Evolutionary conservation across 495 filamentous ascomycete species (phyloP).

Genomic region (Xylaria nigripes): DNA sequence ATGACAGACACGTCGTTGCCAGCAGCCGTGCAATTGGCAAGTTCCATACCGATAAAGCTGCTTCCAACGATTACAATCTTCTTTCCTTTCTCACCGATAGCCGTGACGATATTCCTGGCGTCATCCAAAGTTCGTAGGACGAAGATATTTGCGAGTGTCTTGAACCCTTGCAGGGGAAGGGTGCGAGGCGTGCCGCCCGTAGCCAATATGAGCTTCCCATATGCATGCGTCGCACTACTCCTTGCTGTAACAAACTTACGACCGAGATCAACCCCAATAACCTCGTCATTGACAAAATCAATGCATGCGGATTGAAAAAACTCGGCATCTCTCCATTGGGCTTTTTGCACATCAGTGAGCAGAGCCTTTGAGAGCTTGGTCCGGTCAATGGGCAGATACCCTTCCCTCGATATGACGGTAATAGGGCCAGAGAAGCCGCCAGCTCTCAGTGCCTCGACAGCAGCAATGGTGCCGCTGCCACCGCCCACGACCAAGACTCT

Average conservation of each 20-base stretch:
- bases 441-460: slow-evolving; percentile 71
- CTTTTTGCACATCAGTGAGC: slow-evolving; percentile 70
- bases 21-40: slow-evolving; percentile 66
- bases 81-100: slow-evolving; percentile 76
- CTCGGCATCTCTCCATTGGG: slow-evolving; percentile 61
- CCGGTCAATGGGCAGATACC: slow-evolving; percentile 79
- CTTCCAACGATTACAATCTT: slow-evolving; percentile 87
- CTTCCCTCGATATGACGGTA: slow-evolving; percentile 77
- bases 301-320: slow-evolving; percentile 75
- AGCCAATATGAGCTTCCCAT: slow-evolving; percentile 83
- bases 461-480: slow-evolving; percentile 74
- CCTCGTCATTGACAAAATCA: slow-evolving; percentile 66
- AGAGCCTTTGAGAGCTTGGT: slow-evolving; percentile 94
- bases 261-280: slow-evolving; percentile 66
- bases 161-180: slow-evolving; percentile 80
- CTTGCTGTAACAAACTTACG: slow-evolving; percentile 63
- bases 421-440: slow-evolving; percentile 74
- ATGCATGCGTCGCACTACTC: slow-evolving; percentile 59
- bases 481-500: slow-evolving; percentile 84
- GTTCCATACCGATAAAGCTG: slow-evolving; percentile 95
- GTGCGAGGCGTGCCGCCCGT: slow-evolving; percentile 72
- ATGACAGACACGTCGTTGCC: slow-evolving; percentile 79
- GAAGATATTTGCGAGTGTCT: slow-evolving; percentile 81
- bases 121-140: slow-evolving; percentile 66
- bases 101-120: slow-evolving; percentile 62